Evolutionary conservation across 768 basidiomycete genomes (phyloP).

Genomic region (Pisolithus albus): DNA sequence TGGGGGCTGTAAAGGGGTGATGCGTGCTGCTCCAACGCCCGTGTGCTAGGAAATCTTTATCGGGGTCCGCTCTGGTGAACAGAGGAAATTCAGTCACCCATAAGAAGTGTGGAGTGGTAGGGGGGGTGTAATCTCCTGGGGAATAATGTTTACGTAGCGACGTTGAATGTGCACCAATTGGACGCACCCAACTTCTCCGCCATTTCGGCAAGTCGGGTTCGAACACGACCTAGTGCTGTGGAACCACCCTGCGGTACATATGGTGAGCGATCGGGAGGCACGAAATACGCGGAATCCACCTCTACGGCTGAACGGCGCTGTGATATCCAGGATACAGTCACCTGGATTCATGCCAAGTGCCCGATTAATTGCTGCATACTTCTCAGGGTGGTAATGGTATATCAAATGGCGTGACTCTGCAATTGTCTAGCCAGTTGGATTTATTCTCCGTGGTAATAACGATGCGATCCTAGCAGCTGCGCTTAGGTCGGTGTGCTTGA

Average conservation of each 20-base stretch:
- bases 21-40: conserved; percentile 92
- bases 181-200: conserved; percentile 57
- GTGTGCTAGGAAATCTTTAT: conserved; percentile 79
- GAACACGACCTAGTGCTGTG: conserved; percentile 68
- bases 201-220: conserved; percentile 58
- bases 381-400: conserved; percentile 17
- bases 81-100: conserved; percentile 97
- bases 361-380: conserved; percentile 31
- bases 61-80: conserved; percentile 78
- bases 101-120: conserved; percentile 68
- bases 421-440: conserved; percentile 41
- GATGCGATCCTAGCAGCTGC: conserved; percentile 40
- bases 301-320: conserved; percentile 44
- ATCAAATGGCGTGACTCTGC: conserved; percentile 22
- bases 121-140: conserved; percentile 51
- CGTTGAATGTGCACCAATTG: conserved; percentile 6
- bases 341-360: conserved; percentile 40
- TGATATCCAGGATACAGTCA: conserved; percentile 52
- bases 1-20: conserved; percentile 95
- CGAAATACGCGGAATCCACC: conserved; percentile 32
- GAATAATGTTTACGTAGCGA: conserved; percentile 11
- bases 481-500: not conserved
- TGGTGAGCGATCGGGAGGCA: conserved; percentile 14
- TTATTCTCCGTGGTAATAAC: conserved; percentile 40
- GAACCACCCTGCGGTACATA: conserved; percentile 64